phyloP scores from a whole-genome alignment of 208 protist genomes.

The Leptomonas pyrrhocoris region DNA sequence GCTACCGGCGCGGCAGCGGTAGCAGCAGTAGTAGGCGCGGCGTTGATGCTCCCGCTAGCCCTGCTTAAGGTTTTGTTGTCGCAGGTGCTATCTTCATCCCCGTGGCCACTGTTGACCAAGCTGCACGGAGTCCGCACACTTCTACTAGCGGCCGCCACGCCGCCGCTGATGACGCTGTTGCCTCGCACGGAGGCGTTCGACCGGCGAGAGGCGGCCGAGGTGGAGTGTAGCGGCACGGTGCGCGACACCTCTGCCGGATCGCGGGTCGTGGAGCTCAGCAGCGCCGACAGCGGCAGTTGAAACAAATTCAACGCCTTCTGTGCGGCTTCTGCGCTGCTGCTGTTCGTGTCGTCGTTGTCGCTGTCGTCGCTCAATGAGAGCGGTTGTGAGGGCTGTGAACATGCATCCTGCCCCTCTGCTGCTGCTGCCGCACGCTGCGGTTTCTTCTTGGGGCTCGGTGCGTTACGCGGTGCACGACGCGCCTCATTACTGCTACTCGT shows the following conservation, averaged over 20 bases:
- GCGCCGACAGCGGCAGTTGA: background rate
- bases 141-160: background rate
- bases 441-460: too few relatives aligned
- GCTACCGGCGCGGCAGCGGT: background rate
- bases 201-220: background rate
- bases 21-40: background rate
- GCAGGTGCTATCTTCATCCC: background rate
- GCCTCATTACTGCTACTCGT: too few relatives aligned
- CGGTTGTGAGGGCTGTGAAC: background rate
- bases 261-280: background rate
- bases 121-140: too few relatives aligned
- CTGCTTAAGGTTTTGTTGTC: too few relatives aligned
- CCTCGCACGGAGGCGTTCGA: background rate
- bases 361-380: background rate
- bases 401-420: background rate
- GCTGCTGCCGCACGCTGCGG: background rate
- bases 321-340: background rate
- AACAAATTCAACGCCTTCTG: background rate
- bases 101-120: too few relatives aligned
- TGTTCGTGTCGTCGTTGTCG: background rate
- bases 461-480: too few relatives aligned
- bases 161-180: background rate
- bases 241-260: background rate
- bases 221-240: background rate
- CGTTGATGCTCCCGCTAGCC: conserved; percentile 7